Evolutionary conservation across 768 basidiomycete species (phyloP).

Genomic region (Austroboletus eburneus): DNA sequence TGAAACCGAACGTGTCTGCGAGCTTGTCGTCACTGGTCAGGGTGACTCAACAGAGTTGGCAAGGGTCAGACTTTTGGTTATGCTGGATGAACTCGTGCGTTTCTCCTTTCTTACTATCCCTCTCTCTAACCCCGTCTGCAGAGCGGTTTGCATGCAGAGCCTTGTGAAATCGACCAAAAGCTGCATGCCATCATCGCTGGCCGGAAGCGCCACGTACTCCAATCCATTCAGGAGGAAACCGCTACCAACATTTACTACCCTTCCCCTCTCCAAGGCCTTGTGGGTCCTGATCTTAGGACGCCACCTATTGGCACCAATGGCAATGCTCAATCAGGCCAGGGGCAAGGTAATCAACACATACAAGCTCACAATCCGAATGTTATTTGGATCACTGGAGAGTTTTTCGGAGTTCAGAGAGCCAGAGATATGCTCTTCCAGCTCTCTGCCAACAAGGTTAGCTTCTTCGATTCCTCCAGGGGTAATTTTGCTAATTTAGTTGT

Average conservation of each 20-base stretch:
- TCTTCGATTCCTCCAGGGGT: neutral
- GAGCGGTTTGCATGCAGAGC: slow-evolving; percentile 89
- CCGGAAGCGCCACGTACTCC: slow-evolving; percentile 80
- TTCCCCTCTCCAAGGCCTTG: slow-evolving; percentile 80
- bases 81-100: slow-evolving; percentile 92
- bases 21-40: slow-evolving; percentile 84
- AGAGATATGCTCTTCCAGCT: slow-evolving; percentile 92
- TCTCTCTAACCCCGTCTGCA: slow-evolving; percentile 28
- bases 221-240: slow-evolving; percentile 94
- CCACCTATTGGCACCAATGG: slow-evolving; percentile 35
- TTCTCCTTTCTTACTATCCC: neutral
- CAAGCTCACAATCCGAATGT: slow-evolving; percentile 60
- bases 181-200: slow-evolving; percentile 89
- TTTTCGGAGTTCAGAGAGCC: slow-evolving; percentile 92
- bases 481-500: neutral
- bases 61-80: slow-evolving; percentile 83
- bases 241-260: slow-evolving; percentile 96
- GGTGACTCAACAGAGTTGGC: slow-evolving; percentile 91
- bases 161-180: slow-evolving; percentile 93
- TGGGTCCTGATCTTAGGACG: slow-evolving; percentile 57
- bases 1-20: slow-evolving; percentile 92
- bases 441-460: slow-evolving; percentile 73
- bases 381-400: slow-evolving; percentile 97
- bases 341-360: slow-evolving; percentile 19
- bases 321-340: slow-evolving; percentile 30